Percentiles rank a stretch among this genome's conserved stretches.
Evolutionary conservation across 1,284 basidiomycete species (phyloP).

Genomic region (Puccinia hordei): DNA sequence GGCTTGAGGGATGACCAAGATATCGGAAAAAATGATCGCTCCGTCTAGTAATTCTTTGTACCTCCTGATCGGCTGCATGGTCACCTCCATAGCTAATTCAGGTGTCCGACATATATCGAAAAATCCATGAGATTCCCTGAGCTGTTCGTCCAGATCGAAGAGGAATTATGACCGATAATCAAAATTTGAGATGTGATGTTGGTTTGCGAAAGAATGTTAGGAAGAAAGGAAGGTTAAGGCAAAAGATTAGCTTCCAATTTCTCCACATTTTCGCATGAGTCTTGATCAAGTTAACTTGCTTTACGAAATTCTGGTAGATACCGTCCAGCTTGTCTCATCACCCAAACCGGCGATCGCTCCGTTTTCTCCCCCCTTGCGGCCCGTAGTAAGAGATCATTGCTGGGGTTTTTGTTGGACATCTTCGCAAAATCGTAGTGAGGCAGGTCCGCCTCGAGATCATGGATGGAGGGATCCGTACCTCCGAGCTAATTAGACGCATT

Average conservation of each 20-base stretch:
- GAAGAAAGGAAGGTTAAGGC: too few relatives aligned
- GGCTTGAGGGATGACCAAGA: slow-evolving; percentile 92
- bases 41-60: slow-evolving; percentile 83
- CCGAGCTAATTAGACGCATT: too few relatives aligned
- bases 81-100: slow-evolving; percentile 78
- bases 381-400: slow-evolving; percentile 85
- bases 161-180: neutral
- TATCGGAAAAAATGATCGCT: slow-evolving; percentile 90
- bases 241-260: neutral
- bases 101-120: slow-evolving; percentile 91
- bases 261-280: too few relatives aligned
- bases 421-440: too few relatives aligned
- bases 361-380: slow-evolving; percentile 87
- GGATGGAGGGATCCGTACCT: too few relatives aligned
- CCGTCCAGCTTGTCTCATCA: slow-evolving; percentile 96
- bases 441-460: too few relatives aligned
- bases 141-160: slow-evolving; percentile 59
- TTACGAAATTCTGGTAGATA: slow-evolving; percentile 74
- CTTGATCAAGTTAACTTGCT: slow-evolving; percentile 59
- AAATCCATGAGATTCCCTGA: slow-evolving; percentile 82
- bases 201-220: too few relatives aligned
- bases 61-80: slow-evolving; percentile 84
- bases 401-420: slow-evolving; percentile 54
- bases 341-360: slow-evolving; percentile 93
- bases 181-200: neutral